Evolutionary conservation across 78 protist genomes (phyloP), one percentile per base, ranked within the genome.

Genomic region (Trichosphaerium sp.): DNA sequence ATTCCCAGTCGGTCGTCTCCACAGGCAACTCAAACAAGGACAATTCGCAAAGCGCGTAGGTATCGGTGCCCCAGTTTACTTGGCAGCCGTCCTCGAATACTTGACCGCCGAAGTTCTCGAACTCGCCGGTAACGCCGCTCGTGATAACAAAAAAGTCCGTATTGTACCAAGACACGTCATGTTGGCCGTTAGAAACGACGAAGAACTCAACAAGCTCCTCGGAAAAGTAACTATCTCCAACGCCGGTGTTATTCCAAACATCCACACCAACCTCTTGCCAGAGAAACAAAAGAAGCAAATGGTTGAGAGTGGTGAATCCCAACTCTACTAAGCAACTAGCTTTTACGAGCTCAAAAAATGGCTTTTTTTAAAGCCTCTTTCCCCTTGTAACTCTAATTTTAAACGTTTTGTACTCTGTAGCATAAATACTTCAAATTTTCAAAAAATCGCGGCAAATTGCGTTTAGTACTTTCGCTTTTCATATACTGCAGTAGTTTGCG

Each of bases 81-180:
- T 93, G 29, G 94, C 97, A 4, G 96, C 99, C 71, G 97, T 95
- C 37, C 65, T 94, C 28, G 99, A 96, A 80, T 96, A 96, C 85
- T 71, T 92, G 41, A 74, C 92, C 1, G 95, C 93, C 39, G 99
- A 95, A 72, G 83, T 92, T 31, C 83, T 95, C 63, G 97, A 93
- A 80, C 74, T 93, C 29, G 97, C 97, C 10, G 93, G 92, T 60
- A 95, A 93, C 78, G 92, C 90, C 38, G 85, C 97, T 40, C 79
- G 89, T 39, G 90, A 85, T 78, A 65, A 85, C 83, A 83, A 86
- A 65, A 87, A 82, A 80, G 42, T 71, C 14, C 86, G 96, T 74
- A 95, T 95, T 81, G 78, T 75, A 61, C 98, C 98, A 29, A 86
- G 96, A 54, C 97, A 93, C 83, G 67, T 91, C 63, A 89, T 85